Base-by-base conservation (phyloP, 1,284 basidiomycete species). In the Naganishia albida region DNA sequence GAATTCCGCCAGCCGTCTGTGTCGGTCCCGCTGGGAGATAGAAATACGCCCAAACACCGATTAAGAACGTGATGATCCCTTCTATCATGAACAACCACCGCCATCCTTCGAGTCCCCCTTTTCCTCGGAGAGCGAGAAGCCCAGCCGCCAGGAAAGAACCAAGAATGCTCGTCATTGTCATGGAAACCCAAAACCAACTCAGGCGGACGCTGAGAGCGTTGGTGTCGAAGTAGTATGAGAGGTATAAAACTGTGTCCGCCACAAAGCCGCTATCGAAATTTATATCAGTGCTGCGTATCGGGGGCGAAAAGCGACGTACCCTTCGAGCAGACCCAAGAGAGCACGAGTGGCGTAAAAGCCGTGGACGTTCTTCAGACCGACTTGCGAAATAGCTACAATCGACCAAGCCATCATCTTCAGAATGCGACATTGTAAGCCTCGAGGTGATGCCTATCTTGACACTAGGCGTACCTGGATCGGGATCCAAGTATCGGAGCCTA, bases 401-500 rank as follows among this genome's bases (percentile, higher is more conserved):
- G 75, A 77, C 77, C 78, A 80, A 3, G 65, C 42, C 67, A 76
- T 72, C 70, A 79, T 75, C 69, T 79, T 23, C 18, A 25, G 20
- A 48, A 20, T 18, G 10, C 34, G 10, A 34, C n/a, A 74, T 48
- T 25, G 25, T 25, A 13, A 39, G 16, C 18, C 8, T 7, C 1
- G 62, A 8, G 51, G 3, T 53, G n/a, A 16, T n/a, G 25, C 12
- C 7, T 7, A 52, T 30, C 39, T 13, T 6, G 6, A 49, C 28
- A 2, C 18, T 23, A 25, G 26, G 39, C 59, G 25, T n/a, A 62
- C 59, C 23, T 64, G 63, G 50, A 74, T 72, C 0, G 78, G 78
- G 34, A 80, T 73, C 75, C 75, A 80, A 1, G 73, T 64, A 62
- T 78, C 80, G 4, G 74, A 72, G 2, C 79, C 80, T 26, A 81